Evolutionary conservation across 352 stramenopile species (phyloP), one percentile per base, ranked within the genome.

Genomic region (Phytophthora quininea): DNA sequence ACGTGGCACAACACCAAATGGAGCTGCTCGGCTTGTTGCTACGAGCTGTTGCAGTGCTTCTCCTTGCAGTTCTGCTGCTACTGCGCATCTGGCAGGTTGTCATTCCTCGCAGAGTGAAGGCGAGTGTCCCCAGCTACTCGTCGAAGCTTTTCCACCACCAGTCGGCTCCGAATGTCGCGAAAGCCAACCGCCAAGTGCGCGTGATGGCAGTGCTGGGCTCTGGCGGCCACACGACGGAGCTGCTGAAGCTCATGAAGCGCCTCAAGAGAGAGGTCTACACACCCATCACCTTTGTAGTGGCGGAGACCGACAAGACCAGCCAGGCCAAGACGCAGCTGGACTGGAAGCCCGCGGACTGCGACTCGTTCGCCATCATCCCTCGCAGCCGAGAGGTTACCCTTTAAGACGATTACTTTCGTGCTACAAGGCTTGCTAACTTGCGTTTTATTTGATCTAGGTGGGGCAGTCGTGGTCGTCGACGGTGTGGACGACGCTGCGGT

Each of bases 171-270:
- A 54, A 58, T 35, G 55, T 7, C 48, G 55, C 55, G 49, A 70
- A 59, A 27, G 12, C 37, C 3, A 8, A 15, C 5, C 31, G 19
- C 19, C 19, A 24, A 24, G 19, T 24, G 19, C 19, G 80, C 30
- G 85, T 85, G 24, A 92, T 96, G 80, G 86, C 87, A n/a, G 83
- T 95, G n/a, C 61, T 96, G 31, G 88, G 88, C 54, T 96, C 88
- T 0, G 88, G 86, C 37, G 96, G 96, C 32, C 96, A 99, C 74
- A 99, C 95, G 31, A 98, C 95, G 30, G 96, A 99, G 88, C 97
- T 99, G 87, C 79, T 98, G 19, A 93, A 94, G 71, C 83, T 99
- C 61, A 89, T 98, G 51, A 90, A 93, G 74, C 69, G 80, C 15
- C 60, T 98, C 11, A 77, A 95, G 71, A 68, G 77, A 14, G 71